Evolutionary conservation across 179 eudicot species (phyloP).

Genomic region (Heliamphora ciliata): DNA sequence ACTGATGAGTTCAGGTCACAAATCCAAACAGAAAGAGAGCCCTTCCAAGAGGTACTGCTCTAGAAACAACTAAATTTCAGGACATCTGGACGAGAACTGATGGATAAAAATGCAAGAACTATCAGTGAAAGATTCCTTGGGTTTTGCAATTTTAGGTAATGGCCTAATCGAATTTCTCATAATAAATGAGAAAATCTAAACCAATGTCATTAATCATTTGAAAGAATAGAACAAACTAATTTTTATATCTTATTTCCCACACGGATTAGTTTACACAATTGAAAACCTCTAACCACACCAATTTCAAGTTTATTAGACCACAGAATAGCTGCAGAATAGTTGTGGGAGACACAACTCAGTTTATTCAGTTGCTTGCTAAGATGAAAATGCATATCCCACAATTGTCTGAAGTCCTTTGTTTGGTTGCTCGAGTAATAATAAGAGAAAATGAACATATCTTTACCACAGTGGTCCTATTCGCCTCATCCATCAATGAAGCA

Average conservation of each 20-base stretch:
- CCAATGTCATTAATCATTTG: not conserved
- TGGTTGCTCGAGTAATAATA: not conserved
- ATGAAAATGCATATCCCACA: not conserved
- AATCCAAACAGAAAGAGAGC: not conserved
- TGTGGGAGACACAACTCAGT: not conserved
- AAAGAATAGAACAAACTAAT: not conserved
- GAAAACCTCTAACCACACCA: not conserved
- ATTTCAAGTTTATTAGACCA: not conserved
- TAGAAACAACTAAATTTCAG: not conserved
- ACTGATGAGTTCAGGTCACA: not conserved
- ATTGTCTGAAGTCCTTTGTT: not conserved
- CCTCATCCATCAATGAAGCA: constrained; percentile 92
- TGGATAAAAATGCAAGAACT: not conserved
- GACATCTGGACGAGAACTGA: not conserved
- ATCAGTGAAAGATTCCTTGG: not conserved
- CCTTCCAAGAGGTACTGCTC: not conserved
- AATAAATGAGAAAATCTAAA: not conserved
- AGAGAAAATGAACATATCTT: constrained; percentile 15
- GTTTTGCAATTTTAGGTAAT: not conserved
- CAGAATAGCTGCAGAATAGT: not conserved
- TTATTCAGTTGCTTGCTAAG: not conserved
- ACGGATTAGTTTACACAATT: not conserved
- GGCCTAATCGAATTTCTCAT: not conserved
- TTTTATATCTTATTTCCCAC: not conserved
- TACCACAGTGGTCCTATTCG: constrained; percentile 74